Conservation (phyloP, 2,329 filamentous ascomycete genomes). For the Epichloe gansuensis region DNA sequence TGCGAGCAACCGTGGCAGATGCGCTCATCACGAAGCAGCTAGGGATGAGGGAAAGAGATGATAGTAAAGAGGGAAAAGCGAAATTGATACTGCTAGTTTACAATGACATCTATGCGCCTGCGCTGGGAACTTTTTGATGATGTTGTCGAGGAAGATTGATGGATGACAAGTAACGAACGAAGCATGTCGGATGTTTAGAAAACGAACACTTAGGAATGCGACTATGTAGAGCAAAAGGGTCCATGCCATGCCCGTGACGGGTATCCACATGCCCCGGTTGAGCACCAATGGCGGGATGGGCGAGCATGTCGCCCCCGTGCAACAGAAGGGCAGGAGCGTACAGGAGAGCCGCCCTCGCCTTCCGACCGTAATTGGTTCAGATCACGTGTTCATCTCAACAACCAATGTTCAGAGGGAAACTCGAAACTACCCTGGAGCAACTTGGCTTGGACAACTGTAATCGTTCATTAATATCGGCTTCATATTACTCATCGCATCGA, state of each 20-base stretch:
- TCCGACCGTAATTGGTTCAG: not conserved
- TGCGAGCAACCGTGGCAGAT: constrained; percentile 41
- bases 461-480: too few species aligned
- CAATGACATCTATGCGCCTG: constrained; percentile 2
- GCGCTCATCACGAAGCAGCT: constrained; percentile 35
- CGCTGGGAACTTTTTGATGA: not conserved
- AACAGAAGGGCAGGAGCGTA: not conserved
- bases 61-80: not conserved
- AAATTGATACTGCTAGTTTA: not conserved
- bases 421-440: too few species aligned
- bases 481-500: too few species aligned
- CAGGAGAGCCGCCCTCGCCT: too few species aligned
- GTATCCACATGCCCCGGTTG: constrained; percentile 1
- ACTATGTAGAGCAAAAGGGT: not conserved
- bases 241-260: not conserved
- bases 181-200: not conserved
- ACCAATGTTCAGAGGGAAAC: not conserved
- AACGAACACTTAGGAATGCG: not conserved
- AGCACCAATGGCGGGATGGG: constrained; percentile 4
- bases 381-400: not conserved
- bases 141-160: constrained; percentile 1
- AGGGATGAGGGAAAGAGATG: not conserved
- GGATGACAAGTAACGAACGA: not conserved
- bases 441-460: too few species aligned
- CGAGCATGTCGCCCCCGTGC: not conserved